Conservation (phyloP, 2,329 filamentous ascomycete species). For the Penicillium sp. region DNA sequence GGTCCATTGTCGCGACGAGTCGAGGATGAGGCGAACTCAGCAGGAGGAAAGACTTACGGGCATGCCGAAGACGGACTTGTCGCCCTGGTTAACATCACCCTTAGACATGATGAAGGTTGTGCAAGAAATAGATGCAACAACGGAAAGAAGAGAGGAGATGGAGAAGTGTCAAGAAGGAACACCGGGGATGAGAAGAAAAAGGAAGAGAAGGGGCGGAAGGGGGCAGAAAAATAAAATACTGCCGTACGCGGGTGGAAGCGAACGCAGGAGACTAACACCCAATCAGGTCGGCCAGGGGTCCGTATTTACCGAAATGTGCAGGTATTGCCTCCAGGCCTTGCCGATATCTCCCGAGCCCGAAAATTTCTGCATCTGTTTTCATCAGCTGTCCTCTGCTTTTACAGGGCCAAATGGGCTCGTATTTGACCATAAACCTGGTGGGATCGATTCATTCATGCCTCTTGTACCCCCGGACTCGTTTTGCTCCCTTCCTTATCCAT, state of each 20-base stretch:
- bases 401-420: constrained; percentile 4
- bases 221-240: constrained; percentile 40
- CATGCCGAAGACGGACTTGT: constrained; percentile 56
- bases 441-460: not conserved
- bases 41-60: constrained; percentile 40
- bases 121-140: constrained; percentile 42
- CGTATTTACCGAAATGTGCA: constrained; percentile 7
- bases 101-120: constrained; percentile 47
- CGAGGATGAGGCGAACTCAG: constrained; percentile 12
- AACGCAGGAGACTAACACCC: constrained; percentile 31
- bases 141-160: constrained; percentile 40
- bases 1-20: constrained; percentile 6
- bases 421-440: not conserved
- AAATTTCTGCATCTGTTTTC: constrained; percentile 15
- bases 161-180: constrained; percentile 35
- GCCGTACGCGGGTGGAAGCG: constrained; percentile 40
- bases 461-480: not conserved
- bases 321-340: constrained; percentile 17
- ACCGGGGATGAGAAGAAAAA: constrained; percentile 40
- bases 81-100: constrained; percentile 49
- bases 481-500: not conserved
- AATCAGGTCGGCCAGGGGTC: constrained; percentile 19
- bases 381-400: not conserved
- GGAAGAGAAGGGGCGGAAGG: constrained; percentile 46
- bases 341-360: constrained; percentile 42